phyloP scores from a whole-genome alignment of 2,329 filamentous ascomycete genomes.

The Aaosphaeria pasadenensis region DNA sequence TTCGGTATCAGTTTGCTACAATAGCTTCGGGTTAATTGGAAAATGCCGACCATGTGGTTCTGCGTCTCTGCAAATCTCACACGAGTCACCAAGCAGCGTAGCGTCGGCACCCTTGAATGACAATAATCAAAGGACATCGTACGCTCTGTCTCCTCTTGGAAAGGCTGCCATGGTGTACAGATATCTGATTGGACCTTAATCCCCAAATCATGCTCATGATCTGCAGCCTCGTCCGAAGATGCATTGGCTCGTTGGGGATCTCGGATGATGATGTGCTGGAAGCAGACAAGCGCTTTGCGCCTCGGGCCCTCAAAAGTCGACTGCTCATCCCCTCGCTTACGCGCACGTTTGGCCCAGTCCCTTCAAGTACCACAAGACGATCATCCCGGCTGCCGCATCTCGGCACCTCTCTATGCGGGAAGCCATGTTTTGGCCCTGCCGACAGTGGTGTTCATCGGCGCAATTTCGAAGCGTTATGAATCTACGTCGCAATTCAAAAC shows the following conservation, averaged over 20 bases:
- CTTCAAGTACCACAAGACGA: conserved; percentile 5
- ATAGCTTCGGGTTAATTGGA: no score
- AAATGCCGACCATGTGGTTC: conserved; percentile 15
- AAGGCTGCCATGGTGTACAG: conserved; percentile 2
- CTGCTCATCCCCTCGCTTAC: conserved; percentile 11
- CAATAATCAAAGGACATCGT: conserved; percentile 18
- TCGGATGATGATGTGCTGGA: neutral
- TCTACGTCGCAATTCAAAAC: no score
- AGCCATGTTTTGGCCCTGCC: conserved; percentile 1
- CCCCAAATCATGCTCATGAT: conserved; percentile 12
- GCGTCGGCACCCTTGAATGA: conserved; percentile 12
- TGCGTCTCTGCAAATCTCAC: conserved; percentile 11
- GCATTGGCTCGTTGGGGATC: conserved; percentile 3
- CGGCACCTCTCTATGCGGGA: neutral
- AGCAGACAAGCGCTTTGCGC: conserved; percentile 1
- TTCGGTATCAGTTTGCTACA: no score
- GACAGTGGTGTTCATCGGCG: neutral
- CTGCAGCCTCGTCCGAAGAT: conserved; percentile 15
- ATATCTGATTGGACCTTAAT: conserved; percentile 12
- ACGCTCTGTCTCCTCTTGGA: conserved; percentile 6
- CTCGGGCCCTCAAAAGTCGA: conserved; percentile 2
- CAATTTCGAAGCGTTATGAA: no score
- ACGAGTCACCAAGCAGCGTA: conserved; percentile 15
- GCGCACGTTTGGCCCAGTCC: conserved; percentile 8
- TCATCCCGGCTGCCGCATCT: conserved; percentile 11